phyloP scores from a whole-genome alignment of 2,329 filamentous ascomycete genomes.

The Hymenoscyphus infarciens region DNA sequence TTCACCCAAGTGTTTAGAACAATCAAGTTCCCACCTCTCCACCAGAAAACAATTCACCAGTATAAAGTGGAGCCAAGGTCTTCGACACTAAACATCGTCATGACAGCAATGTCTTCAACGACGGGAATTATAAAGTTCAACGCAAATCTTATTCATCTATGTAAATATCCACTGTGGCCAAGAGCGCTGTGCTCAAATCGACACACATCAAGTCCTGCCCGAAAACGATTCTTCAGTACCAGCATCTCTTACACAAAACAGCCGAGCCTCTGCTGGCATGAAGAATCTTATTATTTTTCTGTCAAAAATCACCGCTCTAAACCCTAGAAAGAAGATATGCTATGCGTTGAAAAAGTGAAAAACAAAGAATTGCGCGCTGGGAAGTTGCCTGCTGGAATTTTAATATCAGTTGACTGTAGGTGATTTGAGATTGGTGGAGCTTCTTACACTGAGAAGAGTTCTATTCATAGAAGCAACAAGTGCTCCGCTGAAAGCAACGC shows the following conservation, averaged over 20 bases:
- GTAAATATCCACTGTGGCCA: neutral
- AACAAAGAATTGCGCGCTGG: neutral
- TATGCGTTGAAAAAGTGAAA: neutral
- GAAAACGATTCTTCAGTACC: neutral
- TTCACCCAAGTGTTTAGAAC: no score
- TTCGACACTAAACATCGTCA: neutral
- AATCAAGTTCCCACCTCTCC: no score
- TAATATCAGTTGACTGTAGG: neutral
- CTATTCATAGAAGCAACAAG: neutral
- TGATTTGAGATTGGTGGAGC: neutral
- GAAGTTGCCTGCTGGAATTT: neutral
- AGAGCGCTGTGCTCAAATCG: neutral
- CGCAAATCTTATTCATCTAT: neutral
- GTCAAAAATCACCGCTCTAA: neutral
- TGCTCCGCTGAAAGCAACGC: neutral
- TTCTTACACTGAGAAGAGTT: neutral
- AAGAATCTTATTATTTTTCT: neutral
- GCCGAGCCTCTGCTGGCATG: neutral
- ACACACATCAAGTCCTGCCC: neutral
- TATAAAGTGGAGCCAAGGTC: neutral
- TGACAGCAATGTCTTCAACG: neutral
- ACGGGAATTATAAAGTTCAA: neutral
- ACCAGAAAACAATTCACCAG: no score
- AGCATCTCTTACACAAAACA: neutral
- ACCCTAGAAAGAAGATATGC: neutral